Percentiles rank a stretch among this genome's conserved stretches.
These are phyloP conservation scores for Zychaea mexicana DNA, from an alignment of 371 early-diverging fungal species.

Conservation along the genomic window DNA sequence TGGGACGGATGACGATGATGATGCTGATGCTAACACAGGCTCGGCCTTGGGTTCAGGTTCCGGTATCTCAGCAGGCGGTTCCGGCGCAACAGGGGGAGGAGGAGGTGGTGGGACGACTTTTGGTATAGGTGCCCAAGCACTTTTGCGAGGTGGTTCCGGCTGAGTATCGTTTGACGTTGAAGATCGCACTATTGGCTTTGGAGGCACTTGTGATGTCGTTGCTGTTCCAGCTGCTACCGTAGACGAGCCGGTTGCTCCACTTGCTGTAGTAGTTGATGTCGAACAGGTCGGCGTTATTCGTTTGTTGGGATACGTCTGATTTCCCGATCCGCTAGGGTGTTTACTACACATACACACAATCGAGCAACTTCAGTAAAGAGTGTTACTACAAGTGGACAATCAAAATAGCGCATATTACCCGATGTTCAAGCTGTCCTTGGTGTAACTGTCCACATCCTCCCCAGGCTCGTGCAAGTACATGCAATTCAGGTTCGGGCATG, in stretches of 20 bases:
- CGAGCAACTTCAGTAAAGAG: not conserved
- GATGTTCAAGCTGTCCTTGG: conserved; percentile 62
- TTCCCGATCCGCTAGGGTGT: conserved; percentile 19
- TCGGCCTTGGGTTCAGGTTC: conserved; percentile 6
- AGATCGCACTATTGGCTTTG: conserved; percentile 10
- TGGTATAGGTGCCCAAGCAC: conserved; percentile 46
- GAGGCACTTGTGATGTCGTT: not conserved
- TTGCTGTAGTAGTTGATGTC: conserved; percentile 6
- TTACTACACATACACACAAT: conserved; percentile 17
- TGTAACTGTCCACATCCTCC: conserved; percentile 76
- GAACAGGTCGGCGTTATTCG: conserved; percentile 20
- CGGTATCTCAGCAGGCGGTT: not conserved
- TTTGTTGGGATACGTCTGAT: conserved; percentile 33
- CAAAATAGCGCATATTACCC: conserved; percentile 45
- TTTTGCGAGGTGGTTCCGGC: conserved; percentile 1
- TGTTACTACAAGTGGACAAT: too few relatives aligned
- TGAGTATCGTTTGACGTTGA: conserved; percentile 4
- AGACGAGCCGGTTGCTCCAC: conserved; percentile 1
- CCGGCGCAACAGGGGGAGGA: conserved; percentile 12
- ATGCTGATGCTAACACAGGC: not conserved
- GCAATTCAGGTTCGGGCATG: conserved; percentile 82
- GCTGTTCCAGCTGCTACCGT: not conserved
- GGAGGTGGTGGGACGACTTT: conserved; percentile 35
- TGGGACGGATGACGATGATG: not conserved
- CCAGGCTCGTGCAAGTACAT: conserved; percentile 88